phyloP scores from a whole-genome alignment of 2,329 filamentous ascomycete genomes.

The Leptodontidium sp. region DNA sequence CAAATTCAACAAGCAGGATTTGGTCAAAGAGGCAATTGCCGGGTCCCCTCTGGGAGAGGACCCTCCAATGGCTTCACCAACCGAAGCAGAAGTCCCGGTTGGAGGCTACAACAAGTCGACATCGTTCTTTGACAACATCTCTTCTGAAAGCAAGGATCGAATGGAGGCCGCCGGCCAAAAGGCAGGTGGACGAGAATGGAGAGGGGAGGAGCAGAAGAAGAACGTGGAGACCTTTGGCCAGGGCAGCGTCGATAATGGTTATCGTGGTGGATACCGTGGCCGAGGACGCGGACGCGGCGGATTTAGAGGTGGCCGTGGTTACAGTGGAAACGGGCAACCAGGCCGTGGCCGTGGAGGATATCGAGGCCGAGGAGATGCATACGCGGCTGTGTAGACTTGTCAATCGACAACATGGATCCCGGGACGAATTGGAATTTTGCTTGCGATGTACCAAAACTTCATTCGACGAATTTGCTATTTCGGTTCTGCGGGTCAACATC shows the following conservation, averaged over 20 bases:
- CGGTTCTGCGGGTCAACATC: constrained; percentile 29
- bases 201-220: constrained; percentile 90
- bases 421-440: constrained; percentile 35
- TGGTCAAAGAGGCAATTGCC: constrained; percentile 87
- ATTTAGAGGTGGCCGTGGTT: constrained; percentile 40
- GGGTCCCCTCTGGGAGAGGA: constrained; percentile 71
- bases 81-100: constrained; percentile 55
- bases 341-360: constrained; percentile 42
- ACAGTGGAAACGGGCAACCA: constrained; percentile 33
- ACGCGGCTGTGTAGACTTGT: constrained; percentile 38
- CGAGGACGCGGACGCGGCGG: constrained; percentile 68
- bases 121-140: constrained; percentile 99
- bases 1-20: constrained; percentile 86
- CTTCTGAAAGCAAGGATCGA: constrained; percentile 89
- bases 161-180: constrained; percentile 74
- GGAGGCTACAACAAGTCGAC: constrained; percentile 83
- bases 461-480: constrained; percentile 38
- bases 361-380: constrained; percentile 42
- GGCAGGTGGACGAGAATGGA: constrained; percentile 85
- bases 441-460: constrained; percentile 43
- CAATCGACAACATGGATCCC: constrained; percentile 18
- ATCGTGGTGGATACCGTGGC: constrained; percentile 76
- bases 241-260: constrained; percentile 87
- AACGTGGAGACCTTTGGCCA: constrained; percentile 99
- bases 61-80: constrained; percentile 51